Evolutionary conservation across 2,329 filamentous ascomycete genomes (phyloP), one percentile per base, ranked within the genome.

Genomic region (Plenodomus tracheiphilus): DNA sequence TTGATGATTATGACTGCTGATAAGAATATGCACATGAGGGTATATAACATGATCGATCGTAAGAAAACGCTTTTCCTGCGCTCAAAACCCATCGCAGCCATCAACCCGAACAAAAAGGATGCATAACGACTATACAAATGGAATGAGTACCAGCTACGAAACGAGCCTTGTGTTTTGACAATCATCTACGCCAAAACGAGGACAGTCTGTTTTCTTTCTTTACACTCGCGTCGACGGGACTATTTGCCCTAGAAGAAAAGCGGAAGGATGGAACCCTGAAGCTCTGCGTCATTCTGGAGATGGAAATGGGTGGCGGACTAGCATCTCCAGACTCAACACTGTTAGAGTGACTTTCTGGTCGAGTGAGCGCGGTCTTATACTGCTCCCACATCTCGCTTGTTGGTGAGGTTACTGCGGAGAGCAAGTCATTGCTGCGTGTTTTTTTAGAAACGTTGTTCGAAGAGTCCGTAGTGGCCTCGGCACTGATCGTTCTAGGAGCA

Each of bases 141-240:
- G 39, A 6, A n/a, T 39, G 20, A 22, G 8, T 10, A 3, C 8
- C 4, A 17, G 13, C 3, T 19, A 18, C 5, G 13, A 32, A 19
- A 18, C 32, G 32, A 32, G 13, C 9, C 20, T 46, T 4, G 20
- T 58, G 18, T n/a, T 2, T 11, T 37, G 30, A n/a, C 30, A 5
- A 36, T 22, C n/a, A 46, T 41, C 39, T 48, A 19, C 50, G 51
- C 55, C 57, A 56, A 10, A 58, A 21, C 15, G 39, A 41, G 4
- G 55, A 58, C 9, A 52, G 9, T 17, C 57, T 50, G 19, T 41
- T 50, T 36, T 58, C 57, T 39, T 44, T 51, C 50, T 56, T 58
- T 3, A 40, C 39, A 9, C 47, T 37, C 19, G 52, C 44, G 13
- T 32, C 28, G 13, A 32, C 15, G 28, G 28, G 28, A 32, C 6